Conservation (phyloP, 2,329 filamentous ascomycete species). For the Pseudogymnoascus sp. region DNA sequence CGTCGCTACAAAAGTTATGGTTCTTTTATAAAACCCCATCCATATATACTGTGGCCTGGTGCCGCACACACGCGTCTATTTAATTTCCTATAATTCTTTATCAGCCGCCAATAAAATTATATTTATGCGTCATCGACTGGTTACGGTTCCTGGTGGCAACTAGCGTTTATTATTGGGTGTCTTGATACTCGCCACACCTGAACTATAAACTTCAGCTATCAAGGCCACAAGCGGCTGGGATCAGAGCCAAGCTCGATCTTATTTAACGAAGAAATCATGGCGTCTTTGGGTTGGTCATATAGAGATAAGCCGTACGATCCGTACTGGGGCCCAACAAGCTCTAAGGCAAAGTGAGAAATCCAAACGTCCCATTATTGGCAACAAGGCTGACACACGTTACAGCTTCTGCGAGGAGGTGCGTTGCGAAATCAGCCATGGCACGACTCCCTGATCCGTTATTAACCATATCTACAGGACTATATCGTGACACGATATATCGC, state of each 20-base stretch:
- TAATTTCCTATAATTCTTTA: background rate
- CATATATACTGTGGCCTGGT: background rate
- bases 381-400: slow-evolving; percentile 6
- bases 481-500: slow-evolving; percentile 44
- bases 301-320: slow-evolving; percentile 19
- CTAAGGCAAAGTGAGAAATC: slow-evolving; percentile 22
- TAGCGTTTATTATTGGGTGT: background rate
- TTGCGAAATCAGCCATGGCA: slow-evolving; percentile 17
- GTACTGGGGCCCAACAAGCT: slow-evolving; percentile 23
- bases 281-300: slow-evolving; percentile 18
- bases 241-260: background rate
- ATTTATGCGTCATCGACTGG: background rate
- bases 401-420: slow-evolving; percentile 29
- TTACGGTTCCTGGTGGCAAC: background rate
- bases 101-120: background rate
- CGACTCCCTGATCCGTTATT: background rate
- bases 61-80: background rate
- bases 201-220: background rate
- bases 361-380: background rate
- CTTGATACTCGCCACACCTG: background rate
- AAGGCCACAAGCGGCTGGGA: background rate
- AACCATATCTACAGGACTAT: slow-evolving; percentile 39
- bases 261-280: background rate
- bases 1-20: background rate
- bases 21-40: background rate